Evolutionary conservation across 257 asterid species (phyloP).

Genomic region (Mentha longifolia): DNA sequence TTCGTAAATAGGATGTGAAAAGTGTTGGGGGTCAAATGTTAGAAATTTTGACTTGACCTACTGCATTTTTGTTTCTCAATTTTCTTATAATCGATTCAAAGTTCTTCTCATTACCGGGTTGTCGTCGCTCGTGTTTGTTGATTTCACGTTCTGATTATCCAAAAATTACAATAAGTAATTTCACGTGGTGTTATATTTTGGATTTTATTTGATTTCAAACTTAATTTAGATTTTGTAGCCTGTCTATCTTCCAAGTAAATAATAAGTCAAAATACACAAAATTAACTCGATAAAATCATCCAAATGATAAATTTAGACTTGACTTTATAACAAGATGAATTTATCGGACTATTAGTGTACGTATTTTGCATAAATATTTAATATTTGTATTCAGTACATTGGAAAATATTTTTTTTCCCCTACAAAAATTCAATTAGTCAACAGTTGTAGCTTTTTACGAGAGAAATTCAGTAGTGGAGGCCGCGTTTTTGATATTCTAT

Average conservation of each 20-base stretch:
- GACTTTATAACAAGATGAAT: too few relatives aligned
- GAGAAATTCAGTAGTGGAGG: slow-evolving; percentile 18
- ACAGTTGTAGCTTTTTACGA: neutral
- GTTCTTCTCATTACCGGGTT: slow-evolving; percentile 2
- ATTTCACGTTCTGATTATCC: neutral
- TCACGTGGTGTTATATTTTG: neutral
- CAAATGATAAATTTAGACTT: too few relatives aligned
- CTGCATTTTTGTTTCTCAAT: neutral
- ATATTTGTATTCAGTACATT: too few relatives aligned
- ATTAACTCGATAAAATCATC: too few relatives aligned
- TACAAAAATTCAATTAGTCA: neutral
- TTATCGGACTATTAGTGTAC: too few relatives aligned
- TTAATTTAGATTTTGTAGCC: neutral
- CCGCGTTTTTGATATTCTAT: neutral
- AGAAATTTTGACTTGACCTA: slow-evolving; percentile 27
- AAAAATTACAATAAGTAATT: neutral
- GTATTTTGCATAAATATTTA: too few relatives aligned
- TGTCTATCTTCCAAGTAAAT: neutral
- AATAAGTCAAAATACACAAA: neutral
- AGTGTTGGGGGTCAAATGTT: neutral
- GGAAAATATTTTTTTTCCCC: neutral
- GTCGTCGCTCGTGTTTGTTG: slow-evolving; percentile 9
- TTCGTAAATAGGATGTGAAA: neutral
- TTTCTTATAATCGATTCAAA: neutral
- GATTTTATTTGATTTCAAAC: neutral